These are phyloP conservation scores for Mucuna pruriens DNA, from an alignment of 306 rosid species.

Conservation along the genomic window DNA sequence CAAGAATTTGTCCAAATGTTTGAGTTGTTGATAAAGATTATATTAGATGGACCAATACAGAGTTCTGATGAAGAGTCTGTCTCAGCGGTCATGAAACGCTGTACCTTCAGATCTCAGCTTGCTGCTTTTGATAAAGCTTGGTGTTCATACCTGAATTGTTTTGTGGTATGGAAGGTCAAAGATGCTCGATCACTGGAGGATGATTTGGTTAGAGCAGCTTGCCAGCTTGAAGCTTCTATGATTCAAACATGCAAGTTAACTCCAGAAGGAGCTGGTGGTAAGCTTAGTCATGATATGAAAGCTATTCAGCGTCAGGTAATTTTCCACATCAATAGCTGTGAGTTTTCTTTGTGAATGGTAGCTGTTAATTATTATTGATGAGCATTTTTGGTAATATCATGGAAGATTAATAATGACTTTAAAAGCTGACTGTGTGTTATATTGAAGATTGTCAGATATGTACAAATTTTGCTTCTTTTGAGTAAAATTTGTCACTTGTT, in stretches of 20 bases:
- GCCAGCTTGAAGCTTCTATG: slow-evolving; percentile 97
- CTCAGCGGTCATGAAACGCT: slow-evolving; percentile 51
- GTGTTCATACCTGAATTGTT: slow-evolving; percentile 90
- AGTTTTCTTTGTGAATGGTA: slow-evolving; percentile 15
- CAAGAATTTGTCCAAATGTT: slow-evolving; percentile 71
- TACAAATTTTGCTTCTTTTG: background rate
- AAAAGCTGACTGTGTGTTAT: background rate
- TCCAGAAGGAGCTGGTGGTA: slow-evolving; percentile 58
- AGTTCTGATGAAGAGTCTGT: slow-evolving; percentile 66
- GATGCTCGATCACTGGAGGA: slow-evolving; percentile 86
- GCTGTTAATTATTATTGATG: background rate
- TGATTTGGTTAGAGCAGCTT: slow-evolving; percentile 97
- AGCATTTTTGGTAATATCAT: background rate
- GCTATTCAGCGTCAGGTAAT: slow-evolving; percentile 91
- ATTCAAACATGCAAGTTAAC: slow-evolving; percentile 91
- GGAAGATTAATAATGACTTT: slow-evolving; percentile 6
- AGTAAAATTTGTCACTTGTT: slow-evolving; percentile 1
- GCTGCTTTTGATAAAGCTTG: slow-evolving; percentile 89
- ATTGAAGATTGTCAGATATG: slow-evolving; percentile 17
- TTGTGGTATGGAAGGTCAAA: slow-evolving; percentile 89
- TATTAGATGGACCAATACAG: slow-evolving; percentile 70
- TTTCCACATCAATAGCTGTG: slow-evolving; percentile 12
- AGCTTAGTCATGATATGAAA: slow-evolving; percentile 88
- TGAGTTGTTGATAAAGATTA: slow-evolving; percentile 71
- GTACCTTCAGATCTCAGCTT: slow-evolving; percentile 87